Evolutionary conservation across 371 early-diverging fungal genomes (phyloP).

Genomic region (Rhizopus sp.): DNA sequence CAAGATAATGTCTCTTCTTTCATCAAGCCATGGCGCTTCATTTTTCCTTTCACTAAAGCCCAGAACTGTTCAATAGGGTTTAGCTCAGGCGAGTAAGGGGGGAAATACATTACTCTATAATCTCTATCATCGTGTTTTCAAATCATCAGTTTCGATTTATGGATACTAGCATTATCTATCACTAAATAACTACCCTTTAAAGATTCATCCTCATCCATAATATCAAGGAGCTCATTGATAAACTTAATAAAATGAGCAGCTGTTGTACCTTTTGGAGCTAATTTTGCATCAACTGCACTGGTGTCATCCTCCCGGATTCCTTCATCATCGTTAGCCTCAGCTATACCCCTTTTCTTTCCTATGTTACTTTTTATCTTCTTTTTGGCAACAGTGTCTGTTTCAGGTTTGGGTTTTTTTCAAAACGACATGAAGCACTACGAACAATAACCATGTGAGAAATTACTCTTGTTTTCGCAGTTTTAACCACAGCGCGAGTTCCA

Average conservation of each 20-base stretch:
- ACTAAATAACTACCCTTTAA: slow-evolving; percentile 16
- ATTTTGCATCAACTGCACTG: slow-evolving; percentile 12
- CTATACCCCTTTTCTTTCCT: slow-evolving; percentile 10
- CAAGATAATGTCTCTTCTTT: slow-evolving; percentile 7
- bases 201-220: slow-evolving; percentile 15
- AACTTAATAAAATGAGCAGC: slow-evolving; percentile 9
- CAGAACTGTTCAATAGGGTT: slow-evolving; percentile 15
- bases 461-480: slow-evolving; percentile 13
- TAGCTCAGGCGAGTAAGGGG: slow-evolving; percentile 8
- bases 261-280: slow-evolving; percentile 9
- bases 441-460: slow-evolving; percentile 13
- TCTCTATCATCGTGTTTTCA: slow-evolving; percentile 16
- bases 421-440: slow-evolving; percentile 13
- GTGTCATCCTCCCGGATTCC: slow-evolving; percentile 16
- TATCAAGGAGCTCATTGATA: slow-evolving; percentile 11
- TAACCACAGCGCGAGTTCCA: slow-evolving; percentile 15
- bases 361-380: slow-evolving; percentile 9
- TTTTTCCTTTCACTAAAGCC: slow-evolving; percentile 10
- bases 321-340: slow-evolving; percentile 12
- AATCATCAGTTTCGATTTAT: slow-evolving; percentile 16
- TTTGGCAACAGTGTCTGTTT: slow-evolving; percentile 8
- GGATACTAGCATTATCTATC: slow-evolving; percentile 16
- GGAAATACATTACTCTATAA: slow-evolving; percentile 14
- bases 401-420: slow-evolving; percentile 7
- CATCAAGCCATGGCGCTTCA: slow-evolving; percentile 7